Conservation (phyloP, 2,329 filamentous ascomycete species). For the Colletotrichum aenigma region DNA sequence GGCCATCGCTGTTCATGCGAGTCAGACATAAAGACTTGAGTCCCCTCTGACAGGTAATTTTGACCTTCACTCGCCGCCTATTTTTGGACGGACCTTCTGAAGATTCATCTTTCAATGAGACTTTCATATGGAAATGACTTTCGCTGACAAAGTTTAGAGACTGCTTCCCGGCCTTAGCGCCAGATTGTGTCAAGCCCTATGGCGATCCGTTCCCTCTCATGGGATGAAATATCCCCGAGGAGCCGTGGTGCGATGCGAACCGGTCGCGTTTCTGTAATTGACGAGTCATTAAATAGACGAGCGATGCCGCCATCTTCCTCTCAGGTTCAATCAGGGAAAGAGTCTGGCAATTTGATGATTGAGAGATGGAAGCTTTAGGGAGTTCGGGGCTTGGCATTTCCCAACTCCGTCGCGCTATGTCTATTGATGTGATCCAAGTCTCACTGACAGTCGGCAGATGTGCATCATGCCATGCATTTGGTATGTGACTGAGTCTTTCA, state of each 20-base stretch:
- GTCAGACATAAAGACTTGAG: neutral
- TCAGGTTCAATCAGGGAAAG: neutral
- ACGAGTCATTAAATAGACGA: neutral
- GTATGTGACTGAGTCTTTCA: neutral
- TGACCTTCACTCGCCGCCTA: neutral
- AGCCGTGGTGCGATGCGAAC: neutral
- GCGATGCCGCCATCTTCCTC: fast-evolving
- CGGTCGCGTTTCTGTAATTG: neutral
- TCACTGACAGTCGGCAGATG: neutral
- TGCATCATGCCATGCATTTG: too few species aligned
- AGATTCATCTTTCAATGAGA: fast-evolving
- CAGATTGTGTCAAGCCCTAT: neutral
- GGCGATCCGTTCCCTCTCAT: neutral
- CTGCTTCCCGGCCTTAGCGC: neutral
- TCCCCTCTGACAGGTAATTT: neutral
- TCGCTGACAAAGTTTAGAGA: neutral
- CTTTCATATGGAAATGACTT: neutral
- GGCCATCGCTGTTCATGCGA: neutral
- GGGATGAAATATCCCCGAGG: neutral
- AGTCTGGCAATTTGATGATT: neutral
- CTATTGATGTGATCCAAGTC: neutral
- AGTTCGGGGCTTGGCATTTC: neutral
- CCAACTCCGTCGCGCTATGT: neutral
- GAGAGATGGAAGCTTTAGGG: neutral
- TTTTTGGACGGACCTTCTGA: neutral